Conservation (phyloP, 1,284 basidiomycete species). For the Bjerkandera adusta region DNA sequence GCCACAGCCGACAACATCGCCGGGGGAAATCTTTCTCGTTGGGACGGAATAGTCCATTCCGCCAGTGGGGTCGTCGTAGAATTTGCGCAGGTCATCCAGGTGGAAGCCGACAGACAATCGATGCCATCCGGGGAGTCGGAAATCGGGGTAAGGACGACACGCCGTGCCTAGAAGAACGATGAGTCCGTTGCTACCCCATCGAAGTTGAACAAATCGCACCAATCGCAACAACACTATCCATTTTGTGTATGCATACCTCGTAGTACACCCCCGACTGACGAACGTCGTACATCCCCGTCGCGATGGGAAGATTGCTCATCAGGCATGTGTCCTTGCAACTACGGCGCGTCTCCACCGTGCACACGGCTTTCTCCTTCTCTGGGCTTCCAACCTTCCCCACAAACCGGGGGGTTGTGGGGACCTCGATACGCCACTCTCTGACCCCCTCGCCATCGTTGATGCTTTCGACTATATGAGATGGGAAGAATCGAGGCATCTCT, state of each 20-base stretch:
- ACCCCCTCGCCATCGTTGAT: conserved; percentile 42
- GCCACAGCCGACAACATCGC: conserved; percentile 61
- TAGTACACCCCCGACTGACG: conserved; percentile 60
- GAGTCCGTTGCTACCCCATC: not conserved
- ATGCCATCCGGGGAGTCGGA: conserved; percentile 73
- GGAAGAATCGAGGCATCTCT: conserved; percentile 42
- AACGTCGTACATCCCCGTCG: conserved; percentile 57
- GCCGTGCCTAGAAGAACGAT: conserved; percentile 49
- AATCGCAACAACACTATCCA: conserved; percentile 59
- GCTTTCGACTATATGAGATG: conserved; percentile 46
- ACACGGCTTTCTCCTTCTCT: conserved; percentile 35
- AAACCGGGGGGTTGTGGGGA: conserved; percentile 37
- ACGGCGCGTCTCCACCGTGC: conserved; percentile 38
- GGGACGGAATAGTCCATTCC: conserved; percentile 51
- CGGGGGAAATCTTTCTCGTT: conserved; percentile 34
- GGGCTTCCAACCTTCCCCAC: conserved; percentile 32
- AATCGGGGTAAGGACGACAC: conserved; percentile 63
- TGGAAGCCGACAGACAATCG: conserved; percentile 62
- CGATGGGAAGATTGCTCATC: conserved; percentile 59
- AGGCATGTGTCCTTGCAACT: conserved; percentile 51
- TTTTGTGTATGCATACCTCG: conserved; percentile 51
- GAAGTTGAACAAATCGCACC: conserved; percentile 36
- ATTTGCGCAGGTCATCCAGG: conserved; percentile 69
- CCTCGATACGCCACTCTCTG: conserved; percentile 49
- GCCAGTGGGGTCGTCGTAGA: conserved; percentile 65